These are phyloP conservation scores for Fusarium nygamai DNA, from an alignment of 2,329 filamentous ascomycete species.

Conservation along the genomic window DNA sequence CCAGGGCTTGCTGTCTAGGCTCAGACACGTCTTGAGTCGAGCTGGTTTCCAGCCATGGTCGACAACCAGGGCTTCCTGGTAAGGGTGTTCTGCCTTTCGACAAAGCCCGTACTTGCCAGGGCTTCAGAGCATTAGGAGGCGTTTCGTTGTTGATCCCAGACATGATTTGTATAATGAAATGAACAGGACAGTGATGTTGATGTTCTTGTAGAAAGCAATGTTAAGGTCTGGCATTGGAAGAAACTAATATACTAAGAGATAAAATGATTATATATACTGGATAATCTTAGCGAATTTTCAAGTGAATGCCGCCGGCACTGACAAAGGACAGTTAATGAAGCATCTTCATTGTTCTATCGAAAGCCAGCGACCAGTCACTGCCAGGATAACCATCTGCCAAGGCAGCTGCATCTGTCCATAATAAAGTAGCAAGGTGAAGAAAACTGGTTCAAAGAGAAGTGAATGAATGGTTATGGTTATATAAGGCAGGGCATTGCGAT, in stretches of 20 bases:
- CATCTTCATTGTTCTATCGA: neutral
- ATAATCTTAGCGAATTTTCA: neutral
- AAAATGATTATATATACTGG: neutral
- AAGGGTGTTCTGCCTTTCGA: neutral
- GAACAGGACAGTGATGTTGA: neutral
- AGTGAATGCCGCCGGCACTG: neutral
- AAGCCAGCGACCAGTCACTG: neutral
- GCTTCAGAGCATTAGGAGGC: neutral
- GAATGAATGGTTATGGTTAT: neutral
- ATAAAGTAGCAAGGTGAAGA: accelerated
- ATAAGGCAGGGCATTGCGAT: neutral
- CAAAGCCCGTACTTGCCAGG: neutral
- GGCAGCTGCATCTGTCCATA: neutral
- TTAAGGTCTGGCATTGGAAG: neutral
- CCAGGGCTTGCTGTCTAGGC: neutral
- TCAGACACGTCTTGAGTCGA: neutral
- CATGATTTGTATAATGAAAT: neutral
- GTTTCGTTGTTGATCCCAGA: neutral
- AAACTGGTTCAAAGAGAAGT: neutral
- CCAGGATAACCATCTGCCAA: neutral
- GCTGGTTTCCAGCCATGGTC: neutral
- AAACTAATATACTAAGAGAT: neutral
- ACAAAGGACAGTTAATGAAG: neutral
- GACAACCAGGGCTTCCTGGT: neutral
- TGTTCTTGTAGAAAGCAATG: neutral